Base-by-base conservation (phyloP, 2,329 filamentous ascomycete genomes). In the Alternaria postmessia region DNA sequence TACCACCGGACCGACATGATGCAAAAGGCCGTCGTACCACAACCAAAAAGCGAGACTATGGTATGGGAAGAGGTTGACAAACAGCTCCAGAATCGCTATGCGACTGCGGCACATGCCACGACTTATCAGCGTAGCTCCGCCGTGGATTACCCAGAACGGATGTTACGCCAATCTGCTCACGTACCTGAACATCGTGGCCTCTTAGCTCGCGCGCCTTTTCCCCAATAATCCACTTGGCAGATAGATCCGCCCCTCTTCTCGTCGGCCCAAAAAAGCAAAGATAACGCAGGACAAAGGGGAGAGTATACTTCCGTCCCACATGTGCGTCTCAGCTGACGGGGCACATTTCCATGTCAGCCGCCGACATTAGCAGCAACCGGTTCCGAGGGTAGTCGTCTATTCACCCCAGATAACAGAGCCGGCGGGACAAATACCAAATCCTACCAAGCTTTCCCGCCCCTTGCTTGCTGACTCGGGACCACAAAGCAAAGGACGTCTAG, bases 401-500 rank as follows among this genome's bases (percentile, higher is more conserved):
- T 38, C 51, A 41, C 44, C 46, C 56, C 47, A 48, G 41, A 49
- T 32, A 57, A 47, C 53, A 51, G n/a, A 41, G 41, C 44, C 18
- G 26, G 20, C 47, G 42, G 58, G 42, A 39, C 34, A 47, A 48
- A 49, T 26, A 44, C 53, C 32, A 51, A 5, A 46, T 51, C 20
- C 32, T 44, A 54, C 54, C 46, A 65, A 53, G 59, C 55, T 32
- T 24, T 51, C 51, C 54, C 57, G 60, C 57, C 58, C 66, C 68
- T 64, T 51, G 52, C 61, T 54, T 58, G 58, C 59, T 69, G 63
- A 64, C 63, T 71, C 63, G 62, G 57, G 54, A 51, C 51, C 57
- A 34, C 59, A 61, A 61, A 70, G 64, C 51, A 62, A 59, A 58
- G 52, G 52, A 61, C 66, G 67, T 69, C 69, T 72, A 72, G 69